Conservation (phyloP, 192 early-diverging fungal species). For the Gryganskiella cystojenkinii region DNA sequence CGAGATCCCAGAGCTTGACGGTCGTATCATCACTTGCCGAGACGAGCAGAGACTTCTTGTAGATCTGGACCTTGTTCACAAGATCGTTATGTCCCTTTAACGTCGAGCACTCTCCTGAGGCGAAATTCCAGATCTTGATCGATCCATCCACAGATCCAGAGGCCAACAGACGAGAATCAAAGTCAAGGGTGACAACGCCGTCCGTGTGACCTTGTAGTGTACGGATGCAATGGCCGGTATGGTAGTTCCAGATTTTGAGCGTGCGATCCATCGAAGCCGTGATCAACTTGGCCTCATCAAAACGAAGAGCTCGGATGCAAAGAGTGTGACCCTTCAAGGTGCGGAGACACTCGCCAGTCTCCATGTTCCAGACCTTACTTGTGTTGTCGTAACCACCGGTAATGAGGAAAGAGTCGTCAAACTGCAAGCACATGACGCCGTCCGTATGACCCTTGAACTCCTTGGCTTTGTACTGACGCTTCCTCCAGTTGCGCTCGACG, state of each 20-base stretch:
- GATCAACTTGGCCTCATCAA: slow-evolving; percentile 94
- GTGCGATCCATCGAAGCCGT: slow-evolving; percentile 94
- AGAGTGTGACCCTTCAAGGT: slow-evolving; percentile 85
- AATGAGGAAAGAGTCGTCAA: slow-evolving; percentile 85
- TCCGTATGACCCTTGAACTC: slow-evolving; percentile 86
- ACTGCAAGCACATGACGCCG: slow-evolving; percentile 91
- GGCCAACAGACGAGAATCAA: slow-evolving; percentile 78
- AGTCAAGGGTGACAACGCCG: slow-evolving; percentile 89
- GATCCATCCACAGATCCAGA: slow-evolving; percentile 87
- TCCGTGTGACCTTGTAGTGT: slow-evolving; percentile 80
- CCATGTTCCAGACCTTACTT: slow-evolving; percentile 88
- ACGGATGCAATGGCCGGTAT: slow-evolving; percentile 88
- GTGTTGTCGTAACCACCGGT: slow-evolving; percentile 92
- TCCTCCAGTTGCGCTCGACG: slow-evolving; percentile 96
- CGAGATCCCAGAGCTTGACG: slow-evolving; percentile 87
- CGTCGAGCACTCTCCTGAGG: slow-evolving; percentile 70
- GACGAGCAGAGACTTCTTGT: slow-evolving; percentile 71
- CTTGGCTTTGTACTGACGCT: slow-evolving; percentile 73
- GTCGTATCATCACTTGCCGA: slow-evolving; percentile 93
- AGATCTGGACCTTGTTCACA: slow-evolving; percentile 92
- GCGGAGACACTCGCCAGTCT: slow-evolving; percentile 83
- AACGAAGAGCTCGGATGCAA: slow-evolving; percentile 89
- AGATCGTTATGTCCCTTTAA: slow-evolving; percentile 89
- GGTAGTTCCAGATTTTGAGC: slow-evolving; percentile 92
- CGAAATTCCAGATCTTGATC: slow-evolving; percentile 90